Evolutionary conservation across 192 early-diverging fungal species (phyloP).

Genomic region (Umbelopsis ramanniana): DNA sequence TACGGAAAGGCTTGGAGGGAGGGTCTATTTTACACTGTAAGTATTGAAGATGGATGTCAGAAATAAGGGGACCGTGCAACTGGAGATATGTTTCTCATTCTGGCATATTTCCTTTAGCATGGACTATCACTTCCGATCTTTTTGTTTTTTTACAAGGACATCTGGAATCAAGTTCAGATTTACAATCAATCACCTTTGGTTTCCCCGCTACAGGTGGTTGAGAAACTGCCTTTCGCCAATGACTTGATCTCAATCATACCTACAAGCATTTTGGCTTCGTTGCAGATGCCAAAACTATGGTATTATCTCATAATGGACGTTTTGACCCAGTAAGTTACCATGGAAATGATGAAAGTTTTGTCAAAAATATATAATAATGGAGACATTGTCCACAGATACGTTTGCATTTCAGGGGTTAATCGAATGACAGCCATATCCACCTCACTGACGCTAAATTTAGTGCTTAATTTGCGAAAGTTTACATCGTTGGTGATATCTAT

Average conservation of each 20-base stretch:
- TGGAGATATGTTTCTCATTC: no score
- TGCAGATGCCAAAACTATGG: conserved; percentile 70
- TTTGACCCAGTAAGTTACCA: conserved; percentile 72
- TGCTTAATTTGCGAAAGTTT: conserved; percentile 87
- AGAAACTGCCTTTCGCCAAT: conserved; percentile 32
- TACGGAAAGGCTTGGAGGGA: conserved; percentile 88
- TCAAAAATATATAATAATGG: background rate
- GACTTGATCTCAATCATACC: conserved; percentile 32
- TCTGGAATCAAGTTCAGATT: conserved; percentile 55
- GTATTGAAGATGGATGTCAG: background rate
- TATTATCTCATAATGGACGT: conserved; percentile 71
- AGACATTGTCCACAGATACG: conserved; percentile 54
- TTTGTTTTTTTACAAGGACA: conserved; percentile 71
- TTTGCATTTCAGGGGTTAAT: conserved; percentile 89
- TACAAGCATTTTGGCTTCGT: conserved; percentile 36
- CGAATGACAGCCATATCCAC: conserved; percentile 76
- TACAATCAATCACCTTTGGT: conserved; percentile 61
- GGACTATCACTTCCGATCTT: conserved; percentile 82
- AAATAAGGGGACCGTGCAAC: no score
- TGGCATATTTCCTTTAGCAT: conserved; percentile 53
- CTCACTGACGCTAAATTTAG: conserved; percentile 84
- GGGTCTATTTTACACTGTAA: conserved; percentile 84
- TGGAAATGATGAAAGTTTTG: background rate
- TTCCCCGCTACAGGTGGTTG: conserved; percentile 26
- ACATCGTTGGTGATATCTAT: conserved; percentile 81